A percentile compares a stretch with the other conserved stretches of the same genome.
phyloP scores from a whole-genome alignment of 495 filamentous ascomycete species.

The Aspergillus steynii region DNA sequence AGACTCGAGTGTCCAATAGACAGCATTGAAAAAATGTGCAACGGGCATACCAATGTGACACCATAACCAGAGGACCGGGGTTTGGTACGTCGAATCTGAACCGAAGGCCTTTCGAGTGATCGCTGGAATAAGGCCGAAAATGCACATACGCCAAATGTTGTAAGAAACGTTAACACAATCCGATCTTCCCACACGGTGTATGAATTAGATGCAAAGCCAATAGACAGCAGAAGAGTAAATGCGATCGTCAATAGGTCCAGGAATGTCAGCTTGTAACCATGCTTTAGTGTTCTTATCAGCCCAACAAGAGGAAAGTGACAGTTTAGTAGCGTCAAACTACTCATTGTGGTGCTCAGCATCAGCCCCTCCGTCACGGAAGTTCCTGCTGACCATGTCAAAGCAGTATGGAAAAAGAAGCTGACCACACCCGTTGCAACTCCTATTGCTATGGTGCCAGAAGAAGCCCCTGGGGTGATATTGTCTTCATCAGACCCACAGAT shows the following conservation, averaged over 20 bases:
- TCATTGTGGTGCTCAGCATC: too few species aligned
- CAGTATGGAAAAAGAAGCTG: too few species aligned
- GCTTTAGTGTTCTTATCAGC: too few species aligned
- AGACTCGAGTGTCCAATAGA: slow-evolving; percentile 4
- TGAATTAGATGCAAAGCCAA: slow-evolving; percentile 92
- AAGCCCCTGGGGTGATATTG: too few species aligned
- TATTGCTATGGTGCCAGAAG: too few species aligned
- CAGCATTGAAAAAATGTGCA: slow-evolving; percentile 5
- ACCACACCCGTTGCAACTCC: too few species aligned
- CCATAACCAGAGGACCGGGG: neutral
- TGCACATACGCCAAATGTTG: slow-evolving; percentile 76
- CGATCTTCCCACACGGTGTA: slow-evolving; percentile 98
- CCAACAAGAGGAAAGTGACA: too few species aligned
- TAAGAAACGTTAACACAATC: slow-evolving; percentile 81
- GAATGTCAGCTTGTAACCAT: slow-evolving; percentile 8
- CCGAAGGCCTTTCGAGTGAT: slow-evolving; percentile 36
- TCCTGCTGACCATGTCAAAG: too few species aligned
- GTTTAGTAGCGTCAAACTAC: too few species aligned
- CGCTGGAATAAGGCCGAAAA: slow-evolving; percentile 74
- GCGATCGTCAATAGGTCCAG: slow-evolving; percentile 85
- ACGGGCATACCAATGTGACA: neutral
- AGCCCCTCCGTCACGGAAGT: too few species aligned
- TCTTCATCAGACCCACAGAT: neutral
- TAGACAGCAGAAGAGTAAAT: slow-evolving; percentile 77
- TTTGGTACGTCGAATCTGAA: neutral